Base-by-base conservation (phyloP, 2,329 filamentous ascomycete species). In the Epichloe amarillans region DNA sequence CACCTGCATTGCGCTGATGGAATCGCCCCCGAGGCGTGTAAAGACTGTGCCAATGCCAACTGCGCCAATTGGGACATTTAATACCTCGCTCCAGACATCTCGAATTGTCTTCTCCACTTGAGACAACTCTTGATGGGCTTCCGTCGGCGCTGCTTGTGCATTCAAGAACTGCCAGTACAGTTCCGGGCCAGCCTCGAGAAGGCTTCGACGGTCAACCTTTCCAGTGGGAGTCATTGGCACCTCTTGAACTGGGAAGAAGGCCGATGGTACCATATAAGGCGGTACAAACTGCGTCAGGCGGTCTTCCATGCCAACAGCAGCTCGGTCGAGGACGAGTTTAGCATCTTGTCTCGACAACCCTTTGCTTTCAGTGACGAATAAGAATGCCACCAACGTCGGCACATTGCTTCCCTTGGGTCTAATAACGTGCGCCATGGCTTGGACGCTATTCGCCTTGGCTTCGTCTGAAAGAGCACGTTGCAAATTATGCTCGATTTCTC, bases 1-100 rank as follows among this genome's bases (percentile, higher is more conserved):
- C 14, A 72, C 59, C 8, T 66, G 62, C 60, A 74, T 73, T 2
- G 71, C 69, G 2, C 59, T 58, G 30, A 73, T 71, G 8, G 70
- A 73, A 44, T 73, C 70, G 3, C 41, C 41, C 41, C 41, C 41
- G 5, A 43, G 17, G 8, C 19, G 17, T 15, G 41, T 43, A 19
- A 43, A 43, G 15, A 23, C n/a, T 19, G 19, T 19, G 23, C 19
- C 23, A 3, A 30, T 26, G 14, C n/a, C 17, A 26, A 43, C 19
- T 14, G n/a, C 19, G 19, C 15, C 14, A 30, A 8, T 15, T 2
- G 41, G 41, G 23, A 43, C n/a, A n/a, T 43, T 43, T 19, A 43
- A 30, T 4, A 19, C 14, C 23, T 43, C 19, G 12, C n/a, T 12
- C 41, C 41, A 43, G 14, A 43, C 15, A 23, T 23, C 23, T 23